Base-by-base conservation (phyloP, 2,329 filamentous ascomycete genomes). In the Botrytis aclada region DNA sequence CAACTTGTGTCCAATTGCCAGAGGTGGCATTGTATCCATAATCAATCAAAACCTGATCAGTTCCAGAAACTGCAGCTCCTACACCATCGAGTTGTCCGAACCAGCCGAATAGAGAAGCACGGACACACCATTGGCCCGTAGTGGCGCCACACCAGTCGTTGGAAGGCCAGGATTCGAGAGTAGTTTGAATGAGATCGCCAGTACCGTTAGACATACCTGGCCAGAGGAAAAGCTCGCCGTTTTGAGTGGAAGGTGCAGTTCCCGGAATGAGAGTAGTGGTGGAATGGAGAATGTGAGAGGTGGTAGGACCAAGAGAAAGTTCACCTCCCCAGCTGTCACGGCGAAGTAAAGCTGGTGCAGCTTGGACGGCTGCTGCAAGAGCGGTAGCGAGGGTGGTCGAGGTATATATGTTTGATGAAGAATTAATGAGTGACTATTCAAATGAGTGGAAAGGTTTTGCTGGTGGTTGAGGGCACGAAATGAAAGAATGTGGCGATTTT, bases 121-220 rank as follows among this genome's bases (percentile, higher is more conserved):
- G 80, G 10, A 84, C 80, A 75, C 82, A 84, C 82, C 82, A 84
- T 76, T 84, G 78, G 9, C 81, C 82, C 3, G 78, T 75, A 7
- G 60, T 72, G 14, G 82, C 83, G 56, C 83, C 83, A 73, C 83
- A 84, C 83, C 82, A 84, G 22, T 76, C 75, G 74, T 84, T 84
- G 58, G 79, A 78, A 12, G 80, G 74, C 83, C 82, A 84, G 32
- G 79, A 81, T 74, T 85, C 82, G 8, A 84, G 77, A 0, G 82
- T 84, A 0, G 82, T 82, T 73, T 84, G 83, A 63, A 84, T 77
- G 25, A 84, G 77, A 67, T 84, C 81, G 1, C 83, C 83, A 4
- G 83, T 85, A 56, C 83, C 83, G 74, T 84, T 85, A 70, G 81
- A 83, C 82, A 84, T 84, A 8, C 83, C 83, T 10, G 83, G 84